Evolutionary conservation across 129 eudicot species (phyloP), one percentile per base, ranked within the genome.

Genomic region (Flaveria trinervia): DNA sequence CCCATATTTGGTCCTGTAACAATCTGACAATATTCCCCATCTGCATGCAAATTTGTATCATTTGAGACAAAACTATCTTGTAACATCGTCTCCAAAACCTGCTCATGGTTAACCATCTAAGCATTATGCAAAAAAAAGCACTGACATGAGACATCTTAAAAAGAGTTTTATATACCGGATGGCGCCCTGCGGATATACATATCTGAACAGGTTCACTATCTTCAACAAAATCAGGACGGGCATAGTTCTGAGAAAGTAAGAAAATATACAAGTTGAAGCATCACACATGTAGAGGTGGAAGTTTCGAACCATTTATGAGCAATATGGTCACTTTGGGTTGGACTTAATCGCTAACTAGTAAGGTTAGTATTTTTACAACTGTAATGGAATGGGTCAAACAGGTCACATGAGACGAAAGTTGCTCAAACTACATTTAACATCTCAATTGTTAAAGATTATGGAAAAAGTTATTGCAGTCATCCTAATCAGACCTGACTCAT

Each of bases 1-100:
- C 99, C 99, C 99, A 94, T 94, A 71, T 94, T 94, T 70, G 99
- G 97, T 78, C 99, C 99, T 11, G 99, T 94, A 70, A 94, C 77
- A 74, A 94, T 87, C 80, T 94, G 97, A 71, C 99, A 94, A 80
- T 79, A 87, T 75, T 89, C 93, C 22, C 81, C 75, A 12, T 86
- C 89, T 44, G 90, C 92, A 86, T 80, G 89, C 75, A 94, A 73
- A 76, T 81, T 66, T 64, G 97, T 91, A 82, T 91, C 96, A 68
- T 94, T 94, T 54, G 99, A 92, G 55, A 94, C 96, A 80, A 94
- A 94, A 80, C 74, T 80, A 79, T 85, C 99, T 76, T 89, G 88
- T 61, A 91, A 65, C 17, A 86, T 57, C 54, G 74, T 78, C 87
- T 94, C 97, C 87, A 94, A 77, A 72, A 94, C 96, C 98, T 94